A percentile compares a stretch with the other conserved stretches of the same genome.
These are phyloP conservation scores for Phyllosticta capitalensis DNA, from an alignment of 2,329 filamentous ascomycete species.

Conservation along the genomic window DNA sequence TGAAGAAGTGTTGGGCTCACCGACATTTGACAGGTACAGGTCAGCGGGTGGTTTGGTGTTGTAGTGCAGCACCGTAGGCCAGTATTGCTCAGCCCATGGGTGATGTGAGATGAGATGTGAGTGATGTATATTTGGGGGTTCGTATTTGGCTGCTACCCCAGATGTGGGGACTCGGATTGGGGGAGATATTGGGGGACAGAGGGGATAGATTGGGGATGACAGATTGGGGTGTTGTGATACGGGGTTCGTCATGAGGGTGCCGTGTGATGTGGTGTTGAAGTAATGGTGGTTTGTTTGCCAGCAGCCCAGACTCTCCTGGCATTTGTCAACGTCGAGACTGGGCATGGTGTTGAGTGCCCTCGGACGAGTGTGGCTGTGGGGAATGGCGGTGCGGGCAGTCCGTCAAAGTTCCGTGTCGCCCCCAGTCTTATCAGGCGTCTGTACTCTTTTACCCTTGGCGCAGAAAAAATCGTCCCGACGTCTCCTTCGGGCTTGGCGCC, in stretches of 20 bases:
- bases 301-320: no score
- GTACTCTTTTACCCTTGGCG: neutral
- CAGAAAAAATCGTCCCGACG: conserved; percentile 11
- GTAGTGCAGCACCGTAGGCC: conserved; percentile 3
- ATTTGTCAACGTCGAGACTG: no score
- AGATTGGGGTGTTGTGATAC: no score
- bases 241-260: no score
- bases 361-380: conserved; percentile 2
- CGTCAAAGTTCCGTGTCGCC: neutral
- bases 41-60: neutral
- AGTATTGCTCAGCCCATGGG: conserved; percentile 4
- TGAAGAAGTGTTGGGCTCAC: neutral
- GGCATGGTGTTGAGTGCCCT: no score
- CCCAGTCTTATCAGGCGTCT: conserved; percentile 2
- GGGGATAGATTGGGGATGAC: no score
- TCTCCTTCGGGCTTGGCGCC: conserved; percentile 11
- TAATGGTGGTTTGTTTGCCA: no score
- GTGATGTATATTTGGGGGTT: neutral
- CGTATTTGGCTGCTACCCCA: neutral
- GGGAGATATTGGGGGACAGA: no score
- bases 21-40: conserved; percentile 3
- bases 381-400: conserved; percentile 4
- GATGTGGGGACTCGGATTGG: neutral
- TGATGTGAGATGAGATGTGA: neutral
- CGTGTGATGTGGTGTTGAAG: no score